Evolutionary conservation across 2,329 filamentous ascomycete species (phyloP).

Genomic region (Blastomyces silverae): DNA sequence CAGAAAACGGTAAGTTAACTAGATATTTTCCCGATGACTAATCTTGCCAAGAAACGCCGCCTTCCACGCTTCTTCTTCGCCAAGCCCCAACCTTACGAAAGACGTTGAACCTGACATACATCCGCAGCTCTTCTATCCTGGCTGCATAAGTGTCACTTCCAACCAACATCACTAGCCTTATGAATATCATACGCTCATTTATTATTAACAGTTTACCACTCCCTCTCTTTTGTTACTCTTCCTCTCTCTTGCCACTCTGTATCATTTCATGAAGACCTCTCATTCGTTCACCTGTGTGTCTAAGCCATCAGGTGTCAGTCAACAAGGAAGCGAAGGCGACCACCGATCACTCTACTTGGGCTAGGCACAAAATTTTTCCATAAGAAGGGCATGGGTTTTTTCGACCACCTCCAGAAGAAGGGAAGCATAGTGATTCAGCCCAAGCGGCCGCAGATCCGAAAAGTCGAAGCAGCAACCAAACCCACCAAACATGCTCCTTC

Average conservation of each 20-base stretch:
- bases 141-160: background rate
- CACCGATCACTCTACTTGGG: too few species aligned
- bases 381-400: constrained; percentile 35
- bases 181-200: constrained; percentile 2
- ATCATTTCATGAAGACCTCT: background rate
- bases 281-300: background rate
- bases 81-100: background rate
- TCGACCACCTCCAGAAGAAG: constrained; percentile 42
- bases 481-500: constrained; percentile 26
- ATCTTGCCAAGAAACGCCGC: background rate
- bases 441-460: constrained; percentile 39
- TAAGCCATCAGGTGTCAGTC: background rate
- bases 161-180: background rate
- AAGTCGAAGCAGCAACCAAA: constrained; percentile 29
- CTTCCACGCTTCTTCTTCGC: background rate
- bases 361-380: background rate
- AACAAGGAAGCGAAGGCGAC: background rate
- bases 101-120: background rate
- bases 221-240: background rate
- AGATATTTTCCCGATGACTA: background rate
- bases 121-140: background rate
- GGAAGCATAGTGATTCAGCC: constrained; percentile 38
- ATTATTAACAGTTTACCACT: background rate
- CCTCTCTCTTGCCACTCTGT: background rate
- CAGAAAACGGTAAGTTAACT: background rate